Evolutionary conservation across 768 basidiomycete species (phyloP).

Genomic region (Boletus fagicola): DNA sequence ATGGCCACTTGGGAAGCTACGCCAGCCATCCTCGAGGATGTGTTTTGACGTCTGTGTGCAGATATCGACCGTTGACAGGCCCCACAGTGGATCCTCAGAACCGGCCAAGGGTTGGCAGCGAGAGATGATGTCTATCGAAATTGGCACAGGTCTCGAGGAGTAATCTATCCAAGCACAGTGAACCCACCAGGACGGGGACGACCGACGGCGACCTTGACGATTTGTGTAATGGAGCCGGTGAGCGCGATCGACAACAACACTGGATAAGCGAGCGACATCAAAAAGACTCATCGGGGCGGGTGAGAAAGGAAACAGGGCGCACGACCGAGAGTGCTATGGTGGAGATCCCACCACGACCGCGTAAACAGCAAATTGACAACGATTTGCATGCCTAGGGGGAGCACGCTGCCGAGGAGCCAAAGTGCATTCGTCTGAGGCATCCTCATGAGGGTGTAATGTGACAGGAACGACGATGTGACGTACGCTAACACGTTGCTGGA

Average conservation of each 20-base stretch:
- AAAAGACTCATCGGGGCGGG: background rate
- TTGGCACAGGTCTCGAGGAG: background rate
- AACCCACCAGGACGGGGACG: constrained; percentile 77
- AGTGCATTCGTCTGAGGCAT: constrained; percentile 36
- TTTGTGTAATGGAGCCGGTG: constrained; percentile 76
- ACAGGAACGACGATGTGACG: constrained; percentile 32
- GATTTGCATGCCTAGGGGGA: constrained; percentile 68
- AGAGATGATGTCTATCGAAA: constrained; percentile 24
- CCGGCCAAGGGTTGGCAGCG: constrained; percentile 65
- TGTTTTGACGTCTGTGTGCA: constrained; percentile 68
- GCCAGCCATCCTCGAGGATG: constrained; percentile 76
- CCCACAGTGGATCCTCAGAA: constrained; percentile 63
- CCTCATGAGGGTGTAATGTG: background rate
- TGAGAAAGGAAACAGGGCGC: background rate
- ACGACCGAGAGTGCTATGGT: constrained; percentile 52
- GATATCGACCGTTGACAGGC: constrained; percentile 65
- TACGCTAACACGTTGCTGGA: constrained; percentile 61
- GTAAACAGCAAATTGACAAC: constrained; percentile 68
- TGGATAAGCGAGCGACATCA: constrained; percentile 23
- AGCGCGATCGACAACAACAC: constrained; percentile 71
- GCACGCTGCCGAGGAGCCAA: constrained; percentile 42
- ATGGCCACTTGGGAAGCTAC: constrained; percentile 91
- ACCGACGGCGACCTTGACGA: constrained; percentile 82
- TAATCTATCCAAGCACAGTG: background rate
- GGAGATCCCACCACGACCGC: constrained; percentile 85